Base-by-base conservation (phyloP, 2,329 filamentous ascomycete species). In the Dactylellina parvicollis region DNA sequence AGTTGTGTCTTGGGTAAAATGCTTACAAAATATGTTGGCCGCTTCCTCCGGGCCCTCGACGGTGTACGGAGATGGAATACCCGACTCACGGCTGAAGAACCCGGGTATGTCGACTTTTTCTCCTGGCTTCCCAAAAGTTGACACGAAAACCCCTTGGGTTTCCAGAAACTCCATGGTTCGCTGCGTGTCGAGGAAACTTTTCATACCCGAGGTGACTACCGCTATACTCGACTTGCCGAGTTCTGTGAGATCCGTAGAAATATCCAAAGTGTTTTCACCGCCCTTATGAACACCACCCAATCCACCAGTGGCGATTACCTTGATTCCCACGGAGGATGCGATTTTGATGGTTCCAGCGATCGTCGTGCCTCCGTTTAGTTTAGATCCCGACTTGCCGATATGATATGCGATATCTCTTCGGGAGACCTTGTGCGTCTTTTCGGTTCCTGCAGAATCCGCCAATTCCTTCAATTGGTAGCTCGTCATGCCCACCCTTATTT, bases 211-310 rank as follows among this genome's bases (percentile, higher is more conserved):
- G 80, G 90, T 91, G 57, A 99, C 84, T 1, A 99, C 93, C 24
- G 93, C 90, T 57, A 99, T 89, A 9, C 91, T 88, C 5, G 93
- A 97, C 67, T 92, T 86, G 14, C 95, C 93, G 55, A 99, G 86
- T 83, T 98, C 95, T 2, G 92, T 97, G 73, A 99, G 85, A 81
- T 99, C 95, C 40, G 95, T 94, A 73, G 94, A 98, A 75, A 99
- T 87, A 80, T 99, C 95, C 88, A 98, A 90, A 5, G 90, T 91
- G 76, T 86, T 86, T 80, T 97, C 90, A 50, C 89, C 95, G 60
- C 92, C 93, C 46, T 93, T 88, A 81, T 99, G 95, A 22, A 99
- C 95, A 70, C 95, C 95, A 64, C 95, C 94, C 3, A 99, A 87
- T 10, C 95, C 95, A 47, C 95, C 95, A 4, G 95, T 99, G 24